Evolutionary conservation across 306 rosid genomes (phyloP), one percentile per base, ranked within the genome.

Genomic region (Benincasa hispida): DNA sequence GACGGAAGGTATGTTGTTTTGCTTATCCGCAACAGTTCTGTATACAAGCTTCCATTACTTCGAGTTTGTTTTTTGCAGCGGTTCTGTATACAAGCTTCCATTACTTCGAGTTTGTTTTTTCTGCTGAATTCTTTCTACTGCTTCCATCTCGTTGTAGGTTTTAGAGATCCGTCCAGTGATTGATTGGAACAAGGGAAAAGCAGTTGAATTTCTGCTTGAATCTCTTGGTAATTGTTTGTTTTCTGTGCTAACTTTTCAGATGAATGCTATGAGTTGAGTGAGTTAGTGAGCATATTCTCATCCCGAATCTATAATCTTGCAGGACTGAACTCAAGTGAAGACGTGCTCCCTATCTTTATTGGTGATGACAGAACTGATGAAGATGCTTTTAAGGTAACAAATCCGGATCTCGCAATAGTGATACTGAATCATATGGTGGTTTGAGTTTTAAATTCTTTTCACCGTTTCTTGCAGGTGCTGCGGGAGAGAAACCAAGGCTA

Each of bases 121-220:
- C n/a, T n/a, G n/a, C n/a, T n/a, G n/a, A n/a, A n/a, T 8, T 18
- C 59, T 72, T 42, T 76, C 28, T 74, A 39, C 67, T 63, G 42
- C 45, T 54, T 21, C 74, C 15, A 34, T 57, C 19, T 56, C 37
- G 5, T n/a, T 35, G 13, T 66, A 93, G 98, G 98, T 93, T 87
- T 93, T 93, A 93, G 98, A 93, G 76, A 77, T 93, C 39, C 98
- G 98, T 83, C 98, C 98, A 30, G 90, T 80, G 77, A 89, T 93
- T 74, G 92, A 91, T 66, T 93, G 98, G 98, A 85, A 93, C 86
- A 93, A 93, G 85, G 98, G 98, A 85, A 93, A 91, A 83, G 97
- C 98, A 18, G 98, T 93, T 67, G 97, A 91, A 54, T 93, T 93
- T 84, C 79, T 93, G 87, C 93, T 91, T 42, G 93, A 88, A 72